A percentile compares a stretch with the other conserved stretches of the same genome.
Conservation (phyloP, 768 basidiomycete species). For the Lentinula sp. region DNA sequence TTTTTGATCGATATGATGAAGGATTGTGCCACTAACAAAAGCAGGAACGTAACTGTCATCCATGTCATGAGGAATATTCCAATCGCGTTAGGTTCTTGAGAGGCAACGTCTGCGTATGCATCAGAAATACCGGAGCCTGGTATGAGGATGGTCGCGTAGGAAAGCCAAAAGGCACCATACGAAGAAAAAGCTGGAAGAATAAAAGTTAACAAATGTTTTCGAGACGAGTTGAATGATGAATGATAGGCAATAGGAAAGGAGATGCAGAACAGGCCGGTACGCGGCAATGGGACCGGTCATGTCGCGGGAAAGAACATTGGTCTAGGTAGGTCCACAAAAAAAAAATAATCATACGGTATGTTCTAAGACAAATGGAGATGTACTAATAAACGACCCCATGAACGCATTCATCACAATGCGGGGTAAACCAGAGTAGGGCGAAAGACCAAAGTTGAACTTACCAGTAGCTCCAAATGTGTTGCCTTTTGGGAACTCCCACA, state of each 20-base stretch:
- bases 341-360: neutral
- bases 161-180: constrained; percentile 88
- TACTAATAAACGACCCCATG: neutral
- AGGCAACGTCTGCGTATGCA: constrained; percentile 26
- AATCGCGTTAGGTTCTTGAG: constrained; percentile 37
- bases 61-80: constrained; percentile 74
- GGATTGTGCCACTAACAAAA: constrained; percentile 40
- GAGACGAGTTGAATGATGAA: neutral
- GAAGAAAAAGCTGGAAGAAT: constrained; percentile 60
- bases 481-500: constrained; percentile 77
- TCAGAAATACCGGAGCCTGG: constrained; percentile 51
- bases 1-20: neutral
- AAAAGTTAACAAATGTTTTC: neutral
- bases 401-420: constrained; percentile 7
- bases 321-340: neutral
- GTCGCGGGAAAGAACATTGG: neutral
- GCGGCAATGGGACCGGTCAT: neutral
- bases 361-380: neutral
- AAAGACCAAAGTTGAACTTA: constrained; percentile 47
- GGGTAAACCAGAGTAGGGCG: neutral
- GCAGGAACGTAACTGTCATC: constrained; percentile 65
- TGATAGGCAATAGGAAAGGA: neutral
- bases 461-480: constrained; percentile 72
- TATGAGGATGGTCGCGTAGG: constrained; percentile 67
- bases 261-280: neutral